Evolutionary conservation across 2,329 filamentous ascomycete genomes (phyloP).

Genomic region (Penicillium polonicum): DNA sequence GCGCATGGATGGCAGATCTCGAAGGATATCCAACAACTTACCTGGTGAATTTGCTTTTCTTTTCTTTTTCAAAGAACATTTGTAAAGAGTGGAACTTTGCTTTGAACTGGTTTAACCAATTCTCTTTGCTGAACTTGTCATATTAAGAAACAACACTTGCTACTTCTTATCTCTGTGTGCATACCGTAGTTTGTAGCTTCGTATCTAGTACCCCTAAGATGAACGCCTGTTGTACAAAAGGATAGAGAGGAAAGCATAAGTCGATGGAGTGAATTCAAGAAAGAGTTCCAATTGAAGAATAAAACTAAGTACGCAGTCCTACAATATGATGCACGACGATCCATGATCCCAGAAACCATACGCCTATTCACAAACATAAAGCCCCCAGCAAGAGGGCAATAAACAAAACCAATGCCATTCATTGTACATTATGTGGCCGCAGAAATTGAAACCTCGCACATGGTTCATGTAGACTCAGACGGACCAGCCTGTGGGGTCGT

Average conservation of each 20-base stretch:
- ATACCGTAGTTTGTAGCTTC: background rate
- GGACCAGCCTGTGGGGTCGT: background rate
- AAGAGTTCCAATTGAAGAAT: background rate
- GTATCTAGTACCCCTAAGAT: background rate
- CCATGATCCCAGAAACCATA: background rate
- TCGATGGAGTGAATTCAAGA: background rate
- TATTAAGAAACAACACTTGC: background rate
- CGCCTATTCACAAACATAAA: background rate
- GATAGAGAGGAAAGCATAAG: background rate
- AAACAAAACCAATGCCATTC: background rate
- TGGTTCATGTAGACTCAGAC: background rate
- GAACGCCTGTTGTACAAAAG: background rate
- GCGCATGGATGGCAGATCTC: slow-evolving; percentile 74
- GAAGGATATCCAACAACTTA: slow-evolving; percentile 55
- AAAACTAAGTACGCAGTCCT: background rate
- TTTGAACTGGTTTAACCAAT: background rate
- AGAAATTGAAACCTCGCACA: background rate
- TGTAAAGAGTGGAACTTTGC: background rate
- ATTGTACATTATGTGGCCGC: background rate
- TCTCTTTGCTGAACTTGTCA: background rate
- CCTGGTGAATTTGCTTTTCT: slow-evolving; percentile 10
- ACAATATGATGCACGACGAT: background rate
- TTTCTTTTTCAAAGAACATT: no score
- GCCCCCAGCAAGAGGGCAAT: background rate
- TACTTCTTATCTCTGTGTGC: background rate